Percentiles rank a stretch among this genome's conserved stretches.
phyloP scores from a whole-genome alignment of 192 early-diverging fungal species.

The Fimicolochytrium jonesii region DNA sequence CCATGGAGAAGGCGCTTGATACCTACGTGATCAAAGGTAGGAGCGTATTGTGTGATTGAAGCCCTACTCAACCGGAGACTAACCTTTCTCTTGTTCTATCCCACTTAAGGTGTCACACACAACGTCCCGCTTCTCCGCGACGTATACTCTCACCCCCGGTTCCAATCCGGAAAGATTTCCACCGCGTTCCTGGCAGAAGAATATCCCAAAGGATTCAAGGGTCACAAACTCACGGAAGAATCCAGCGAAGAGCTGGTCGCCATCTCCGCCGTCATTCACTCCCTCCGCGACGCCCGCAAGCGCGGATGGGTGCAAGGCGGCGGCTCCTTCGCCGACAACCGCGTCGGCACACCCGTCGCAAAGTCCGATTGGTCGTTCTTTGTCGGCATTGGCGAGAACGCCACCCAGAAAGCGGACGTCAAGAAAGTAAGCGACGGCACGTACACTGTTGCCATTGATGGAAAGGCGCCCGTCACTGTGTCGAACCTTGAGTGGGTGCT shows the following conservation, averaged over 20 bases:
- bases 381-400: slow-evolving; percentile 14
- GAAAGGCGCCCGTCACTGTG: slow-evolving; percentile 24
- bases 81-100: neutral
- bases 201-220: slow-evolving; percentile 85
- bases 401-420: slow-evolving; percentile 8
- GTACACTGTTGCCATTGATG: slow-evolving; percentile 7
- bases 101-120: slow-evolving; percentile 67
- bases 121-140: slow-evolving; percentile 91
- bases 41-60: neutral
- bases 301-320: slow-evolving; percentile 51
- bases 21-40: slow-evolving; percentile 34
- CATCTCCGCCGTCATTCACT: slow-evolving; percentile 59
- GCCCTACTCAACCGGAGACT: no score
- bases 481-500: slow-evolving; percentile 60
- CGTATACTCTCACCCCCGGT: slow-evolving; percentile 70
- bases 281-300: slow-evolving; percentile 61
- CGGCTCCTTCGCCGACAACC: slow-evolving; percentile 11
- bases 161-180: slow-evolving; percentile 68
- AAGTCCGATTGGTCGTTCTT: slow-evolving; percentile 19
- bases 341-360: neutral
- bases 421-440: neutral
- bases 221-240: slow-evolving; percentile 54
- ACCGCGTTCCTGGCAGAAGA: slow-evolving; percentile 86
- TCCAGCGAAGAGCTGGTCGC: slow-evolving; percentile 61
- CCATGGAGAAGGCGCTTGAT: slow-evolving; percentile 83